A percentile compares a stretch with the other conserved stretches of the same genome.
Conservation (phyloP, 106 monocot genomes). For the Vanilla planifolia region DNA sequence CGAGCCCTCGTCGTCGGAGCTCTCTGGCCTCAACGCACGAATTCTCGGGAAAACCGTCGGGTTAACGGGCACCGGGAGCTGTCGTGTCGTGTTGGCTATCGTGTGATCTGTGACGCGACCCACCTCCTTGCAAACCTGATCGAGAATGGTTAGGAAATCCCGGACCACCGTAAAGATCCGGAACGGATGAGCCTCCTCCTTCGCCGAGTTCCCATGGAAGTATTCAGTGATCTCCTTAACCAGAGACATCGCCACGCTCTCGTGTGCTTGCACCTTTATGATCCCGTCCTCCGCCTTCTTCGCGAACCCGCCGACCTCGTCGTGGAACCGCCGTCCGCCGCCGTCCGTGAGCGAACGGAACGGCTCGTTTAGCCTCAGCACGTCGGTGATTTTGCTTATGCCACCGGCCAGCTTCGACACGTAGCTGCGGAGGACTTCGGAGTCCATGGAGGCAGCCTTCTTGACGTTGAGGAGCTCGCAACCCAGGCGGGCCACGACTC, state of each 20-base stretch:
- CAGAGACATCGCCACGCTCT: background rate
- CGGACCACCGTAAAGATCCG: slow-evolving; percentile 17
- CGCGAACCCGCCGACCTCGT: slow-evolving; percentile 1
- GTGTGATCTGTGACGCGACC: background rate
- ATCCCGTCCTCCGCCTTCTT: slow-evolving; percentile 8
- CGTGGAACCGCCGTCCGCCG: slow-evolving; percentile 4
- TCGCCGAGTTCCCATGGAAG: slow-evolving; percentile 16
- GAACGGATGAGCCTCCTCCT: slow-evolving; percentile 19
- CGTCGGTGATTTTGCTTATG: slow-evolving; percentile 4
- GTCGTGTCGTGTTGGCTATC: background rate
- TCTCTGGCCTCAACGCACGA: background rate
- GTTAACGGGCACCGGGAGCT: background rate
- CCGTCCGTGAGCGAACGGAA: background rate
- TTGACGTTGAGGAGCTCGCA: slow-evolving; percentile 13
- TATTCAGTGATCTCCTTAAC: slow-evolving; percentile 14
- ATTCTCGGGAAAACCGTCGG: background rate
- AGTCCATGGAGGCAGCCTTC: slow-evolving; percentile 12
- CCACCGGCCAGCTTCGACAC: slow-evolving; percentile 10
- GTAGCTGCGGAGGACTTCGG: slow-evolving; percentile 10
- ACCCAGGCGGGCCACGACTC: slow-evolving; percentile 6
- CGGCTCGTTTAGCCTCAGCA: background rate
- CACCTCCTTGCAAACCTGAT: slow-evolving; percentile 12
- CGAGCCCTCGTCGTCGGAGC: slow-evolving; percentile 50
- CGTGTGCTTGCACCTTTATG: background rate
- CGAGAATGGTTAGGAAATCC: slow-evolving; percentile 13